A percentile compares a stretch with the other conserved stretches of the same genome.
Conservation (phyloP, 106 monocot genomes). For the Amphibolis antarctica region DNA sequence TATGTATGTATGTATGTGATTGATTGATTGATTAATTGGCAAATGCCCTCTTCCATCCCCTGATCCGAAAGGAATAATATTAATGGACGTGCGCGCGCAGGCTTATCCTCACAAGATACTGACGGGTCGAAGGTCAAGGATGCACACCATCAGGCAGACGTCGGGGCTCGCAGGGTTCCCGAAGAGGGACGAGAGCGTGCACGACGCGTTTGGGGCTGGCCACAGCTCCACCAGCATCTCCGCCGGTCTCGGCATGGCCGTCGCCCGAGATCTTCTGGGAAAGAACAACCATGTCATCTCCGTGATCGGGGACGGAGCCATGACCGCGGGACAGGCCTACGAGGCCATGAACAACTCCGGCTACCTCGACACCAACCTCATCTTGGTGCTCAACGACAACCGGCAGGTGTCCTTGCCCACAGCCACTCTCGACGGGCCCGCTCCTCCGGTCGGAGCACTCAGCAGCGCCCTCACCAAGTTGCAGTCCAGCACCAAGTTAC, state of each 20-base stretch:
- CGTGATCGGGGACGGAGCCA: conserved; percentile 88
- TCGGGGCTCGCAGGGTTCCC: conserved; percentile 77
- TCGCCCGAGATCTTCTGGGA: conserved; percentile 63
- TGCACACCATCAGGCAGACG: conserved; percentile 78
- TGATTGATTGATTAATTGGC: too few species aligned
- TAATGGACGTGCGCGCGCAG: too few species aligned
- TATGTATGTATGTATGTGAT: too few species aligned
- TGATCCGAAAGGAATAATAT: too few species aligned
- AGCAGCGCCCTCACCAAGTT: conserved; percentile 64
- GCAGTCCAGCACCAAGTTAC: conserved; percentile 67
- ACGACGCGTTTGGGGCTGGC: conserved; percentile 82
- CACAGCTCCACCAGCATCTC: conserved; percentile 95
- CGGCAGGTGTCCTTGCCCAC: conserved; percentile 84
- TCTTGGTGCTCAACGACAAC: conserved; percentile 74
- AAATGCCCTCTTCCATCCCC: too few species aligned
- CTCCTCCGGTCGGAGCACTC: conserved; percentile 66
- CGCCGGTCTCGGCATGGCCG: conserved; percentile 90
- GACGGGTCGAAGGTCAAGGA: conserved; percentile 66
- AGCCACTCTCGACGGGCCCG: conserved; percentile 76
- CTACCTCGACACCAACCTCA: conserved; percentile 62
- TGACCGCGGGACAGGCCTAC: conserved; percentile 89
- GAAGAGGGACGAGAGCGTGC: conserved; percentile 69
- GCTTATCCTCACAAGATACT: conserved; percentile 85
- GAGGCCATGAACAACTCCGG: conserved; percentile 94
- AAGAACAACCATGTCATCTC: conserved; percentile 74